Evolutionary conservation across 352 stramenopile species (phyloP).

Genomic region (Globisporangium barbulae): DNA sequence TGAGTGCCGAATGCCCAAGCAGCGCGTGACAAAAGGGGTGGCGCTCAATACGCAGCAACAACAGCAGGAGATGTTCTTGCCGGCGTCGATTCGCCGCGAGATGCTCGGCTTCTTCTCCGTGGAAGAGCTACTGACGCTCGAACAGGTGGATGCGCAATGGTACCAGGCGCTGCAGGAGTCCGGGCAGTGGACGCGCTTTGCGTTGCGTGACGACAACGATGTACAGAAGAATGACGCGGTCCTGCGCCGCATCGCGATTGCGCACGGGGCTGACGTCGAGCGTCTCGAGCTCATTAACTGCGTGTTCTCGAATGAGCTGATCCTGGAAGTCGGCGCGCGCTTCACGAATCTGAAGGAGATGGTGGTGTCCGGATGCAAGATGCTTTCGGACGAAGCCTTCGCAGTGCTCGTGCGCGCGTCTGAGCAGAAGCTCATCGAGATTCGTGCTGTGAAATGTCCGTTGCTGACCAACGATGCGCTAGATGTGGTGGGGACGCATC

Average conservation of each 20-base stretch:
- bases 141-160: conserved; percentile 40
- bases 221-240: conserved; percentile 23
- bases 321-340: conserved; percentile 27
- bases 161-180: conserved; percentile 23
- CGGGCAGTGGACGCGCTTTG: conserved; percentile 31
- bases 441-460: conserved; percentile 52
- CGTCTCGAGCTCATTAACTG: conserved; percentile 47
- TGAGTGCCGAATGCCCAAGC: conserved; percentile 2
- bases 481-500: conserved; percentile 18
- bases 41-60: not conserved
- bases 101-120: conserved; percentile 48
- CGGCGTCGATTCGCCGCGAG: conserved; percentile 29
- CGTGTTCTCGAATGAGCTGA: conserved; percentile 27
- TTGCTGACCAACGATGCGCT: conserved; percentile 44
- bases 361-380: conserved; percentile 53
- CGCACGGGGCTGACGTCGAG: conserved; percentile 38
- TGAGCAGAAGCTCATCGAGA: conserved; percentile 29
- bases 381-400: conserved; percentile 43
- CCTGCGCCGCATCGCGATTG: conserved; percentile 26
- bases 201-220: conserved; percentile 33
- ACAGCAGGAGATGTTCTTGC: conserved; percentile 17
- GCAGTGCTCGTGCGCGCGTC: conserved; percentile 35
- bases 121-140: conserved; percentile 51
- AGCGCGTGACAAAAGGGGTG: not conserved
- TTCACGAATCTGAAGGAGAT: conserved; percentile 41